Base-by-base conservation (phyloP, 2,329 filamentous ascomycete species). In the Neofusicoccum laricinum region DNA sequence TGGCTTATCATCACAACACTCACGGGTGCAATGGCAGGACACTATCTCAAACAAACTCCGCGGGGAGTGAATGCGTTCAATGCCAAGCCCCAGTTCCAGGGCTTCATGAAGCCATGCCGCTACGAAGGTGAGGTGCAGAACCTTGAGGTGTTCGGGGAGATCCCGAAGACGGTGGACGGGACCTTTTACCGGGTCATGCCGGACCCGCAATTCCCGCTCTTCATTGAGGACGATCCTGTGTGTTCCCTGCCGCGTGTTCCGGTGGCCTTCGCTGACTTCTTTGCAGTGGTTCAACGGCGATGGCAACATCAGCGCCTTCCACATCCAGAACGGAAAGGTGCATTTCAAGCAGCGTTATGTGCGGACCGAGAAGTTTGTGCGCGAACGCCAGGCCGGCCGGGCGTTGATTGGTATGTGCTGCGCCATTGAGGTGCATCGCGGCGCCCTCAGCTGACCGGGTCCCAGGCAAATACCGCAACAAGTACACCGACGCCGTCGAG, bases 141-240 rank as follows among this genome's bases (percentile, higher is more conserved):
- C 57, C 65, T 75, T 30, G 67, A 73, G 4, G 70, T 76, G 0
- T 66, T 67, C 0, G 74, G 74, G 14, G 66, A 71, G 2, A 72
- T 76, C 5, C 74, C 74, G 2, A 63, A 66, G n/a, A 70, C 70
- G 34, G 73, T 76, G 34, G 68, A 72, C 21, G 75, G 74, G 10
- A 75, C 72, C 1, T 76, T 75, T 61, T 76, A 75, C 61, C 79
- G 83, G 3, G 75, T 85, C 17, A 83, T 84, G 73, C 81, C 82
- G 15, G 83, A 85, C 69, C 81, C 78, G 0, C 75, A 75, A 2
- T 67, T 75, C 0, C 72, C 77, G 0, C 77, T 76, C 0, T 66
- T 75, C 11, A 66, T 74, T 0, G 65, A 75, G 5, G 72, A 80
- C 51, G 75, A 77, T 10, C 67, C 77, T 3, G 73, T 73, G 69